Evolutionary conservation across 805 yeast species (phyloP).

Genomic region (Wickerhamomyces silvicola): DNA sequence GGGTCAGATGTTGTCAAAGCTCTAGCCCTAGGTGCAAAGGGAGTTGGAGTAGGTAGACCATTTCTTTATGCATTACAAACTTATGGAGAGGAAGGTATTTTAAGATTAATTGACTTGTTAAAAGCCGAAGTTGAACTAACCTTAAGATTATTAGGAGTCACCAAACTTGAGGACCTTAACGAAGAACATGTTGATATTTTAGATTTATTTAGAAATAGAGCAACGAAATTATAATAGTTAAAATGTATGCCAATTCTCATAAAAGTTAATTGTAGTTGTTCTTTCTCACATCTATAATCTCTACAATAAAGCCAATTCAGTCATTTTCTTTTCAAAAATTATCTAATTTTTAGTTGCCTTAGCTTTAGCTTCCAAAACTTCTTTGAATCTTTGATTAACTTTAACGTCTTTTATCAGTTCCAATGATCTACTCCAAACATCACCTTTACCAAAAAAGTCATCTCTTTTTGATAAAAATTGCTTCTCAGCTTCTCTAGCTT

Average conservation of each 20-base stretch:
- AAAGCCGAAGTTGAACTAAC: conserved; percentile 56
- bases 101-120: conserved; percentile 54
- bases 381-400: conserved; percentile 23
- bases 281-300: too few relatives aligned
- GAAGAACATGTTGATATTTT: conserved; percentile 33
- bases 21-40: conserved; percentile 68
- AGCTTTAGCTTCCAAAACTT: conserved; percentile 21
- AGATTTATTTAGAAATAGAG: conserved; percentile 4
- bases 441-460: conserved; percentile 68
- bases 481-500: conserved; percentile 61
- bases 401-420: conserved; percentile 34
- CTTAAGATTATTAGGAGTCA: conserved; percentile 62
- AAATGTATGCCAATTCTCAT: too few relatives aligned
- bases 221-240: background rate
- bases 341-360: conserved; percentile 15
- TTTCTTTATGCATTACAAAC: conserved; percentile 73
- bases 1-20: conserved; percentile 78
- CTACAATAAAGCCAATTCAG: too few relatives aligned
- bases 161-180: conserved; percentile 37
- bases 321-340: too few relatives aligned
- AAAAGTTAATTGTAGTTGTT: too few relatives aligned
- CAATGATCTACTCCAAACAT: conserved; percentile 73
- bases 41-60: conserved; percentile 71
- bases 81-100: conserved; percentile 72
- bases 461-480: conserved; percentile 72